Conservation (phyloP, 495 filamentous ascomycete species). For the Neurospora intermedia region DNA sequence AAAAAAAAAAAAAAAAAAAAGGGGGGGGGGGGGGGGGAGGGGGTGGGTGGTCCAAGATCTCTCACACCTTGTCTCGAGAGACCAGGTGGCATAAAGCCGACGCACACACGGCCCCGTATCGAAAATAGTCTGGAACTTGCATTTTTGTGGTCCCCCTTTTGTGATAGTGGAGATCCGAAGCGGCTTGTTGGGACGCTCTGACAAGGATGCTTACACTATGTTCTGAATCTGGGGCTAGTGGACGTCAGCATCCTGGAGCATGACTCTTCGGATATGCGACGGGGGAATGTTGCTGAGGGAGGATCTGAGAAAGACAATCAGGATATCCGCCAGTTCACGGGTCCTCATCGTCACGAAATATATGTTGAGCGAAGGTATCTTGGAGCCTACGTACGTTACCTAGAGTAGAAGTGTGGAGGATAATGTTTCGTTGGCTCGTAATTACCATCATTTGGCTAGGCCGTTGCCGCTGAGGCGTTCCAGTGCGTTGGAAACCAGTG, state of each 20-base stretch:
- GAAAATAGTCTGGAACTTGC: background rate
- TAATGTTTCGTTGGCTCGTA: background rate
- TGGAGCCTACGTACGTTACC: background rate
- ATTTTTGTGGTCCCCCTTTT: background rate
- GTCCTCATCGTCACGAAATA: background rate
- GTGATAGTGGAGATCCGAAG: background rate
- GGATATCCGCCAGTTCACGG: background rate
- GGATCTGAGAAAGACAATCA: background rate
- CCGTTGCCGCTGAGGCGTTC: background rate
- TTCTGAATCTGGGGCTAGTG: background rate
- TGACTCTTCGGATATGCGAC: background rate
- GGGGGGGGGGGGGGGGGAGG: too few relatives aligned
- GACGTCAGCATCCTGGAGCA: background rate
- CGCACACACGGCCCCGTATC: background rate
- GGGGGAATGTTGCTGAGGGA: background rate
- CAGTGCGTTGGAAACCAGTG: background rate
- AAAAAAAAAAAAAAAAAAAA: too few relatives aligned
- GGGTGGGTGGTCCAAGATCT: background rate
- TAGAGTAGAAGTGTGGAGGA: background rate
- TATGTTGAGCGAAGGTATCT: background rate
- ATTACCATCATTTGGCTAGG: background rate
- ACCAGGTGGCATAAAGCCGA: background rate
- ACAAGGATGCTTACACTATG: background rate
- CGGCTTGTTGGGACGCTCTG: background rate
- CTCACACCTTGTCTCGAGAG: background rate